Conservation (phyloP, 2,329 filamentous ascomycete genomes). For the Ophiocordyceps camponoti-leonardi region DNA sequence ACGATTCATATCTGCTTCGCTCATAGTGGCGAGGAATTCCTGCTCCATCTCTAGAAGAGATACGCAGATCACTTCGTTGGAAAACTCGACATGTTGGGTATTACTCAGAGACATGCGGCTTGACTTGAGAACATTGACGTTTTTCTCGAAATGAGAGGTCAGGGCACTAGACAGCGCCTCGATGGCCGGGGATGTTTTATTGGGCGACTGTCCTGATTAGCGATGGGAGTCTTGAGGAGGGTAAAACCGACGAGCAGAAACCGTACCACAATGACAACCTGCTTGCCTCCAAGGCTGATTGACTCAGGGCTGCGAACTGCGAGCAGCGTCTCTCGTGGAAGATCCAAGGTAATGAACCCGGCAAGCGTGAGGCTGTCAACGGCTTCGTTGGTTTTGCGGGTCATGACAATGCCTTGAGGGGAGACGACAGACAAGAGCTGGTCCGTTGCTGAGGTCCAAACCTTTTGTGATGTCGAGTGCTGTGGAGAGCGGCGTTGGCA, state of each 20-base stretch:
- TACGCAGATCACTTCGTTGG: background rate
- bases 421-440: background rate
- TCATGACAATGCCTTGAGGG: background rate
- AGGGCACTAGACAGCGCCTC: background rate
- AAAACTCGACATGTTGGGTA: background rate
- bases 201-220: background rate
- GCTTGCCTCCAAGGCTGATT: background rate
- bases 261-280: background rate
- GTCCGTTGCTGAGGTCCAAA: background rate
- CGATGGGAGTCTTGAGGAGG: background rate
- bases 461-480: background rate
- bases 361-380: background rate
- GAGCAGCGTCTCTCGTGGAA: background rate
- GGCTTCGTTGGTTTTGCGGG: background rate
- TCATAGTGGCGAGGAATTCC: background rate
- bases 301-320: background rate
- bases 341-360: background rate
- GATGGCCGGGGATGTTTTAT: background rate
- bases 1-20: background rate
- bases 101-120: background rate
- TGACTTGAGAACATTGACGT: background rate
- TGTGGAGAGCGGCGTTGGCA: background rate
- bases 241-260: too few relatives aligned
- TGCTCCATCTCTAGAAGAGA: background rate
- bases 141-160: background rate